A percentile compares a stretch with the other conserved stretches of the same genome.
Conservation (phyloP, 2,329 filamentous ascomycete genomes). For the Fusarium stilboides region DNA sequence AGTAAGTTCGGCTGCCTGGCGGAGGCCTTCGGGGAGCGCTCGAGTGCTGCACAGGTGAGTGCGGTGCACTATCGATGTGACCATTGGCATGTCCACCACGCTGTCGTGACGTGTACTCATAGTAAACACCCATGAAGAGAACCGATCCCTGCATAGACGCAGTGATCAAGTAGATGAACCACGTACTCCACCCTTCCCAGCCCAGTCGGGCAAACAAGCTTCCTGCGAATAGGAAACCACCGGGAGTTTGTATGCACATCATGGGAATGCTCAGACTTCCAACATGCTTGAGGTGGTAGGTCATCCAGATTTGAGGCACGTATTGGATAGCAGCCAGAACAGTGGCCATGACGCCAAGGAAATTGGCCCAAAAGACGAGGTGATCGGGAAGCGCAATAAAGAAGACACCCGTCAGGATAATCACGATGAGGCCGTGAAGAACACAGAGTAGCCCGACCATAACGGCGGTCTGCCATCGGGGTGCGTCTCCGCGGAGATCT, state of each 20-base stretch:
- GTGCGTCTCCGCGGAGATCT: constrained; percentile 66
- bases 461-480: constrained; percentile 84
- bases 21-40: constrained; percentile 54
- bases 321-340: constrained; percentile 90
- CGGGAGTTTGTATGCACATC: constrained; percentile 98
- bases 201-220: constrained; percentile 88
- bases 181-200: constrained; percentile 90
- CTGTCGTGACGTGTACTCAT: constrained; percentile 69
- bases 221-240: constrained; percentile 89
- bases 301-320: constrained; percentile 94
- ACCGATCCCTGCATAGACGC: constrained; percentile 87
- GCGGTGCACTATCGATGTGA: constrained; percentile 46
- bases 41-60: constrained; percentile 50
- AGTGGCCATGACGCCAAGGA: constrained; percentile 85
- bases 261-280: constrained; percentile 95
- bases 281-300: constrained; percentile 86
- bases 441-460: constrained; percentile 81
- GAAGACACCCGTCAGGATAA: constrained; percentile 79
- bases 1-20: constrained; percentile 61
- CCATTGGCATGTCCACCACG: constrained; percentile 46
- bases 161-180: constrained; percentile 91
- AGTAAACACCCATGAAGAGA: constrained; percentile 84
- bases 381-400: constrained; percentile 73
- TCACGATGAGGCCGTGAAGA: constrained; percentile 79
- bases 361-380: constrained; percentile 85